A percentile compares a stretch with the other conserved stretches of the same genome.
phyloP scores from a whole-genome alignment of 768 basidiomycete species.

The Suillus alpinus region DNA sequence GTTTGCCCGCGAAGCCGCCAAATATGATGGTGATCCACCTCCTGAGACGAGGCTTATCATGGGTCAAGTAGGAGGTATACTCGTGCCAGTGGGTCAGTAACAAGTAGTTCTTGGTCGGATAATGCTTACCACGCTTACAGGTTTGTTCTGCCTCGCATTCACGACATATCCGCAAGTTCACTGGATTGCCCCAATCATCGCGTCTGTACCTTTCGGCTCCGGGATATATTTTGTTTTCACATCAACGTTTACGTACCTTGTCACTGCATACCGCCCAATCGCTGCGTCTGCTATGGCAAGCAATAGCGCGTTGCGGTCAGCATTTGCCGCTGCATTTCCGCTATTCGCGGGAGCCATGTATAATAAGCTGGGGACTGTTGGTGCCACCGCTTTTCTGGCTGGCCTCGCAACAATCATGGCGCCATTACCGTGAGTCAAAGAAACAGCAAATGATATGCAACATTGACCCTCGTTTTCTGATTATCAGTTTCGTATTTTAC shows the following conservation, averaged over 20 bases:
- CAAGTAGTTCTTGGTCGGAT: not conserved
- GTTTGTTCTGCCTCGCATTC: slow-evolving; percentile 55
- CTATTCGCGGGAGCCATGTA: slow-evolving; percentile 54
- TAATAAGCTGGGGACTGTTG: slow-evolving; percentile 56
- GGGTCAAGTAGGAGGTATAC: slow-evolving; percentile 65
- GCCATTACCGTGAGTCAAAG: slow-evolving; percentile 52
- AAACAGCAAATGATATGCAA: not conserved
- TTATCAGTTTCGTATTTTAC: slow-evolving; percentile 45
- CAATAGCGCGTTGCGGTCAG: slow-evolving; percentile 52
- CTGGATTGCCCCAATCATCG: slow-evolving; percentile 47
- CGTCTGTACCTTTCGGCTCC: slow-evolving; percentile 46
- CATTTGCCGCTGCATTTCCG: slow-evolving; percentile 51
- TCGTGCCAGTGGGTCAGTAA: slow-evolving; percentile 54
- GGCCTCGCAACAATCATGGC: slow-evolving; percentile 60
- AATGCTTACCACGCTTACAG: slow-evolving; percentile 12
- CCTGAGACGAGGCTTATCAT: slow-evolving; percentile 66
- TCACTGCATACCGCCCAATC: slow-evolving; percentile 47
- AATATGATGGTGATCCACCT: slow-evolving; percentile 47
- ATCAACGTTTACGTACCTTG: slow-evolving; percentile 60
- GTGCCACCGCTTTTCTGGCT: slow-evolving; percentile 69
- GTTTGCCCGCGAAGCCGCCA: slow-evolving; percentile 37
- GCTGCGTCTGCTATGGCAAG: slow-evolving; percentile 64
- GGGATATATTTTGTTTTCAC: slow-evolving; percentile 67
- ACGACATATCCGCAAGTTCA: slow-evolving; percentile 47
- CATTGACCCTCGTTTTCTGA: not conserved